Evolutionary conservation across 345 rosid genomes (phyloP).

Genomic region (Populus simonii): DNA sequence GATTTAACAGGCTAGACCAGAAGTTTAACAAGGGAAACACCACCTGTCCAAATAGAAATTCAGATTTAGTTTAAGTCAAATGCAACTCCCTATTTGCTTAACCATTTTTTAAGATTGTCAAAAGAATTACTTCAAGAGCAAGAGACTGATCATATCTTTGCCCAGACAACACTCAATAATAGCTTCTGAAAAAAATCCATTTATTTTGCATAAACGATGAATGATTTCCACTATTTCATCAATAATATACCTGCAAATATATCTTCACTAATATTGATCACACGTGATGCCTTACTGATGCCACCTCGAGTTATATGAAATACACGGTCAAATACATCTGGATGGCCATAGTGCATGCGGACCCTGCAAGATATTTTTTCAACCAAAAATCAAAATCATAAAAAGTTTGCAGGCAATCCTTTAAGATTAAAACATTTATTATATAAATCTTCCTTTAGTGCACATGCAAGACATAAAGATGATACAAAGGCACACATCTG

Average conservation of each 20-base stretch:
- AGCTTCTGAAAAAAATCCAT: neutral
- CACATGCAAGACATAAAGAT: too few relatives aligned
- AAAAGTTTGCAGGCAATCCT: neutral
- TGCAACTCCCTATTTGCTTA: too few relatives aligned
- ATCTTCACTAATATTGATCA: constrained; percentile 96
- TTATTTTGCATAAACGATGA: neutral
- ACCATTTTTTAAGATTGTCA: too few relatives aligned
- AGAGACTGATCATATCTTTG: neutral
- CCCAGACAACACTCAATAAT: neutral
- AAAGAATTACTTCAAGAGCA: neutral
- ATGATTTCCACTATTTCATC: neutral
- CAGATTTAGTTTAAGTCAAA: too few relatives aligned
- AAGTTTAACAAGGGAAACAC: too few relatives aligned
- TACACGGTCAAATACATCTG: constrained; percentile 93
- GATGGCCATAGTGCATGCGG: constrained; percentile 99
- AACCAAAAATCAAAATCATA: neutral
- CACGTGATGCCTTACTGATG: constrained; percentile 95
- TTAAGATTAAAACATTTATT: too few relatives aligned
- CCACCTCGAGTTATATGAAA: constrained; percentile 98
- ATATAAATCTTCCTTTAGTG: too few relatives aligned
- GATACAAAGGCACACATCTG: too few relatives aligned
- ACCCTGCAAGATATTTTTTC: constrained; percentile 58
- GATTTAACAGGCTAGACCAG: too few relatives aligned
- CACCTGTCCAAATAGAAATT: too few relatives aligned
- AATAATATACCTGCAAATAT: constrained; percentile 76